A percentile compares a stretch with the other conserved stretches of the same genome.
phyloP scores from a whole-genome alignment of 306 rosid genomes.

The Cicer pinnatifidum region DNA sequence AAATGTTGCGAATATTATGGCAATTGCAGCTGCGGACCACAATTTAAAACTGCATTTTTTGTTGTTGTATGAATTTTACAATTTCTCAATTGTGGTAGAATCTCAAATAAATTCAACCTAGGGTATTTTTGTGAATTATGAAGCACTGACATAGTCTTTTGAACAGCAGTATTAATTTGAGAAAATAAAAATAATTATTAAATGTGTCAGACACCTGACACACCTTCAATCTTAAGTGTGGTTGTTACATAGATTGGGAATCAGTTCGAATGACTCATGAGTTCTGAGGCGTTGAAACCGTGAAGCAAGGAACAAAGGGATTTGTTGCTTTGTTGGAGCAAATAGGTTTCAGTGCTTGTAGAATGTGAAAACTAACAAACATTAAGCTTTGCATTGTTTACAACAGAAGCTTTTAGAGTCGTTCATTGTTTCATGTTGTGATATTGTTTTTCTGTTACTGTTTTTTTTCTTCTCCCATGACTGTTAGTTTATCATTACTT shows the following conservation, averaged over 20 bases:
- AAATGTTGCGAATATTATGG: not conserved
- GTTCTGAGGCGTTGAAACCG: not conserved
- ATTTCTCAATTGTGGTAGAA: not conserved
- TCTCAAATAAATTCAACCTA: constrained; percentile 1
- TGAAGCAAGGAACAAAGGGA: too few species aligned
- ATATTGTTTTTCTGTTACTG: not conserved
- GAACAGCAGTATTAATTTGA: too few species aligned
- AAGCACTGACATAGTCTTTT: too few species aligned
- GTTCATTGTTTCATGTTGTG: constrained; percentile 30
- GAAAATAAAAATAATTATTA: too few species aligned
- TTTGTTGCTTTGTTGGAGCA: too few species aligned
- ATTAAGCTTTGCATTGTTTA: not conserved
- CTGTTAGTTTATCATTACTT: constrained; percentile 17
- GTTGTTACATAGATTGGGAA: too few species aligned
- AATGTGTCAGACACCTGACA: too few species aligned
- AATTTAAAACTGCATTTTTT: not conserved
- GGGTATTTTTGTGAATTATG: not conserved
- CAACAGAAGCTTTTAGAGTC: constrained; percentile 7
- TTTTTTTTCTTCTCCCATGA: not conserved
- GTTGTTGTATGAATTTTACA: not conserved
- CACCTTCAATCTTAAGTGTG: too few species aligned
- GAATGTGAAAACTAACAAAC: too few species aligned
- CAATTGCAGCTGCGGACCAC: too few species aligned
- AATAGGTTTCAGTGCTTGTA: too few species aligned
- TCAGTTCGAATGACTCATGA: not conserved